phyloP scores from a whole-genome alignment of 768 basidiomycete species.

The Candolleomyces efflorescens region DNA sequence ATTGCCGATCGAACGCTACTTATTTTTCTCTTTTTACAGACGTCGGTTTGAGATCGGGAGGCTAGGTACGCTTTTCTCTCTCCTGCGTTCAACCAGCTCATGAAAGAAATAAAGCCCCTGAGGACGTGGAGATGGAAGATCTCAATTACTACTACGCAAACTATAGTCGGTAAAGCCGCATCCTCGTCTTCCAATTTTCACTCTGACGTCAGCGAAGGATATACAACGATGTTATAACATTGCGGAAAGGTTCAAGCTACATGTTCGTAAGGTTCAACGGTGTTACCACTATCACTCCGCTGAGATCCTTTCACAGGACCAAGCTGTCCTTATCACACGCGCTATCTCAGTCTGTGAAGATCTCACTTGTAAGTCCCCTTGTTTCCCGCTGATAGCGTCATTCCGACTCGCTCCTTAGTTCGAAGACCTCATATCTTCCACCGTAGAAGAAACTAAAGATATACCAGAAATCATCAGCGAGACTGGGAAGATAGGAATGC shows the following conservation, averaged over 20 bases:
- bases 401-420: constrained; percentile 45
- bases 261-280: constrained; percentile 56
- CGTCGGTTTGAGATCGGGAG: constrained; percentile 94
- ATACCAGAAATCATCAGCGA: constrained; percentile 92
- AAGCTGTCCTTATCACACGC: constrained; percentile 94
- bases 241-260: constrained; percentile 91
- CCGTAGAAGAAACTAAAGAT: constrained; percentile 95
- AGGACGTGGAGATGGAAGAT: constrained; percentile 94
- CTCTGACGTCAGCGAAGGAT: constrained; percentile 45
- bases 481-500: constrained; percentile 91
- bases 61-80: constrained; percentile 44
- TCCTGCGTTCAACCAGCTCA: constrained; percentile 5
- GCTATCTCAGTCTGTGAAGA: constrained; percentile 94
- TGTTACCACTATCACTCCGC: constrained; percentile 7
- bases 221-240: constrained; percentile 96
- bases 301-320: constrained; percentile 55
- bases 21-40: constrained; percentile 36
- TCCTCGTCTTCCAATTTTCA: background rate
- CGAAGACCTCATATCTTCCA: constrained; percentile 86
- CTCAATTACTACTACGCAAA: constrained; percentile 96
- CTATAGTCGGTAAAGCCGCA: constrained; percentile 73
- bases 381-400: background rate
- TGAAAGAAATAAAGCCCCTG: constrained; percentile 50
- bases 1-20: constrained; percentile 9
- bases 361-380: constrained; percentile 63